Percentiles rank a stretch among this genome's conserved stretches.
These are phyloP conservation scores for Rhodamnia rubescens DNA, from an alignment of 345 rosid genomes.

Conservation along the genomic window DNA sequence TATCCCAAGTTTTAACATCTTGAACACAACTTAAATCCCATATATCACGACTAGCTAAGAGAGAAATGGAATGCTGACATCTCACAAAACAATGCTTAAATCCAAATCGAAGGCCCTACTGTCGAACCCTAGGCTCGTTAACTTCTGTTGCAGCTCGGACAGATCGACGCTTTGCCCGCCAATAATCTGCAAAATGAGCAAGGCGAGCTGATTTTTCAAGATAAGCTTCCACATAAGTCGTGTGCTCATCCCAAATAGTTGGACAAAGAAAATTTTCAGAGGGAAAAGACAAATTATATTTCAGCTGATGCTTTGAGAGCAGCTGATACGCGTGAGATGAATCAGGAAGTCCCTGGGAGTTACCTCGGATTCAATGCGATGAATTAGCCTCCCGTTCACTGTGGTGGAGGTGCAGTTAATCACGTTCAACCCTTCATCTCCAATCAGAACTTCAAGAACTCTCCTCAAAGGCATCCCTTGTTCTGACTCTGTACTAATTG, in stretches of 20 bases:
- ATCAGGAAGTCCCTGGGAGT: not conserved
- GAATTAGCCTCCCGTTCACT: slow-evolving; percentile 4
- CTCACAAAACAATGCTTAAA: not conserved
- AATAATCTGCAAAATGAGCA: not conserved
- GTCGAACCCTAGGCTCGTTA: not conserved
- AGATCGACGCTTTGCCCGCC: not conserved
- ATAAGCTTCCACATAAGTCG: not conserved
- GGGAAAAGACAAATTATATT: not conserved
- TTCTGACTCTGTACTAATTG: not conserved
- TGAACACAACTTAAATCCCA: not conserved
- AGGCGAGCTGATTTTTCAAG: not conserved
- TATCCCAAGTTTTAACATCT: not conserved
- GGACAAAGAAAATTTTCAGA: not conserved
- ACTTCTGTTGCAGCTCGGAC: slow-evolving; percentile 8
- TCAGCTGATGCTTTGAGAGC: not conserved
- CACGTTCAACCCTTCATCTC: slow-evolving; percentile 19
- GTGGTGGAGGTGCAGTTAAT: slow-evolving; percentile 8
- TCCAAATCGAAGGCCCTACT: not conserved
- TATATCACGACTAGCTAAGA: not conserved
- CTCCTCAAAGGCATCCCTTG: slow-evolving; percentile 12
- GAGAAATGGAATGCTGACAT: not conserved
- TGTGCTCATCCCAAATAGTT: not conserved
- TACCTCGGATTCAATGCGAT: slow-evolving; percentile 26
- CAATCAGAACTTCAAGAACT: slow-evolving; percentile 12
- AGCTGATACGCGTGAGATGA: not conserved